Base-by-base conservation (phyloP, 345 rosid genomes). In the Acer negundo region DNA sequence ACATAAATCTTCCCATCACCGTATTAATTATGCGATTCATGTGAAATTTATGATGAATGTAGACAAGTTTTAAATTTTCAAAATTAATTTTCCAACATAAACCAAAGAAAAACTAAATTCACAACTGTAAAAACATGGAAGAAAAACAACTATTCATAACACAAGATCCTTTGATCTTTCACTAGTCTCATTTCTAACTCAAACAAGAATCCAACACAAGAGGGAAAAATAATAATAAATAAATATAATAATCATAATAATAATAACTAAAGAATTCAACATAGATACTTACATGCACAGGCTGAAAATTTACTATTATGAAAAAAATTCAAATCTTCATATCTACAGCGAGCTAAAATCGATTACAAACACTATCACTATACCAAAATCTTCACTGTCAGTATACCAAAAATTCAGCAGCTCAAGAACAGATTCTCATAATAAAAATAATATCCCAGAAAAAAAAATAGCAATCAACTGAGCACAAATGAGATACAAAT, bases 341-440 rank as follows among this genome's bases (percentile, higher is more conserved):
- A 7, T 53, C 20, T 10, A 55, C 5, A n/a, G 51, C 20, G 35
- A 73, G 58, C 40, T 73, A 73, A 73, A 73, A 59, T 22, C 42
- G 13, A 73, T 35, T 5, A 35, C 1, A 35, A 35, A 4, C 38
- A 35, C 38, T 35, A 35, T 35, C 38, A 35, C 38, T 35, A 35
- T 0, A 35, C 38, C 38, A 31, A 31, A 31, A 31, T 31, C 31
- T 28, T 28, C 31, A 31, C 6, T 31, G 38, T 31, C 38, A 35
- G 38, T 35, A 35, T 35, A 35, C 38, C 0, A 35, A 35, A 35
- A 35, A 35, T 35, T 35, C 38, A 35, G 38, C 38, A 35, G 38
- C 38, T 35, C 38, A 35, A 35, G 38, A 35, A 35, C 38, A 35
- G 38, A 35, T 35, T 35, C 38, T 35, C 38, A 35, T 35, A 35